Evolutionary conservation across 169 alveolate genomes (phyloP).

Genomic region (Perkinsus olseni): DNA sequence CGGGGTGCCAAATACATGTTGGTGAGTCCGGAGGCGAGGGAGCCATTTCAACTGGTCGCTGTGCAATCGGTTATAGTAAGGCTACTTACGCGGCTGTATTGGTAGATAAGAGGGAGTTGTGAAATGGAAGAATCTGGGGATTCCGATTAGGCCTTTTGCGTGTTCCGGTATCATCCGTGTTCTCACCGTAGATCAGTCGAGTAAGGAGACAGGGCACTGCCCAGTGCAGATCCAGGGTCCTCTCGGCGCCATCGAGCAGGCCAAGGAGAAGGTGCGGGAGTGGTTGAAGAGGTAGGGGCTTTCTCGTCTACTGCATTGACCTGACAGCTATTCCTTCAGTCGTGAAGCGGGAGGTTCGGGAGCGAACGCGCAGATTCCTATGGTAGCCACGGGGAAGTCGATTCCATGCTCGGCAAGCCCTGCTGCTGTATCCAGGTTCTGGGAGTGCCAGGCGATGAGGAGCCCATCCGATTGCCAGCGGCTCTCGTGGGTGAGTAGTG

Average conservation of each 20-base stretch:
- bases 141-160: too few species aligned
- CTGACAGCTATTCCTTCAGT: neutral
- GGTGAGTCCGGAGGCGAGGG: neutral
- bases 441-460: neutral
- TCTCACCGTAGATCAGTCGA: neutral
- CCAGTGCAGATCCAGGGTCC: neutral
- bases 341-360: neutral
- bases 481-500: neutral
- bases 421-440: neutral
- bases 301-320: neutral
- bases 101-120: too few species aligned
- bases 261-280: neutral
- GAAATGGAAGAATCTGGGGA: too few species aligned
- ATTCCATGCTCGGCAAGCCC: neutral
- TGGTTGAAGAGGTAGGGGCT: neutral
- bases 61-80: too few species aligned
- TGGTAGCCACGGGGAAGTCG: neutral
- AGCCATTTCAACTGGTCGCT: too few species aligned
- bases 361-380: neutral
- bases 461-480: neutral
- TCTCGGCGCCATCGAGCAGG: neutral
- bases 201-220: neutral
- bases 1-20: neutral
- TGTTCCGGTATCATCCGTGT: too few species aligned
- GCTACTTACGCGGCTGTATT: too few species aligned